Conservation (phyloP, 345 rosid genomes). For the Arabidopsis arenosa region DNA sequence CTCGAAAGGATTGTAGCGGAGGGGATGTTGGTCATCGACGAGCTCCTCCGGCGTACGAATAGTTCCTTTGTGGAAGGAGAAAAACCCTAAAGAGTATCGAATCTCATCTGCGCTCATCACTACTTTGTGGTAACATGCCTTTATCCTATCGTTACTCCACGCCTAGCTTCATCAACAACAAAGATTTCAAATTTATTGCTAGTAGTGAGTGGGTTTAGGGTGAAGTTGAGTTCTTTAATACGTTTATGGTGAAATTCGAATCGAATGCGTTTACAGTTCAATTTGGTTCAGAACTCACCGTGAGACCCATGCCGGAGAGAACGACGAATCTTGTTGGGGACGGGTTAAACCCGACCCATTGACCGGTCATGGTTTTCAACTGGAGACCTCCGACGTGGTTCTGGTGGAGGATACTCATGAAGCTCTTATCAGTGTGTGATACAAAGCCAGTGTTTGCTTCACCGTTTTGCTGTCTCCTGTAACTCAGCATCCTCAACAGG, state of each 20-base stretch:
- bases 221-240: too few species aligned
- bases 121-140: constrained; percentile 62
- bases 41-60: constrained; percentile 56
- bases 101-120: constrained; percentile 50
- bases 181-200: background rate
- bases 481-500: constrained; percentile 59
- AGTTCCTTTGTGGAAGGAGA: constrained; percentile 53
- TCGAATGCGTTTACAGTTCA: too few species aligned
- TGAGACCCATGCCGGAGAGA: constrained; percentile 66
- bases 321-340: constrained; percentile 61
- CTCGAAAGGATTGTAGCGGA: constrained; percentile 60
- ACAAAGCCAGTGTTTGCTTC: constrained; percentile 54
- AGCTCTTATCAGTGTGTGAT: constrained; percentile 66
- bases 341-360: constrained; percentile 51
- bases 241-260: too few species aligned
- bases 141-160: constrained; percentile 72
- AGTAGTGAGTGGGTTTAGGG: too few species aligned
- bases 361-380: constrained; percentile 51
- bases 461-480: constrained; percentile 44
- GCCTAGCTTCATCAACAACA: constrained; percentile 46
- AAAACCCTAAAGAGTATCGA: constrained; percentile 59
- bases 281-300: constrained; percentile 47
- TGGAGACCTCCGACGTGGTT: constrained; percentile 60
- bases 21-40: constrained; percentile 61
- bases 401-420: constrained; percentile 64